Base-by-base conservation (phyloP, 306 rosid genomes). In the Cucurbita moschata region DNA sequence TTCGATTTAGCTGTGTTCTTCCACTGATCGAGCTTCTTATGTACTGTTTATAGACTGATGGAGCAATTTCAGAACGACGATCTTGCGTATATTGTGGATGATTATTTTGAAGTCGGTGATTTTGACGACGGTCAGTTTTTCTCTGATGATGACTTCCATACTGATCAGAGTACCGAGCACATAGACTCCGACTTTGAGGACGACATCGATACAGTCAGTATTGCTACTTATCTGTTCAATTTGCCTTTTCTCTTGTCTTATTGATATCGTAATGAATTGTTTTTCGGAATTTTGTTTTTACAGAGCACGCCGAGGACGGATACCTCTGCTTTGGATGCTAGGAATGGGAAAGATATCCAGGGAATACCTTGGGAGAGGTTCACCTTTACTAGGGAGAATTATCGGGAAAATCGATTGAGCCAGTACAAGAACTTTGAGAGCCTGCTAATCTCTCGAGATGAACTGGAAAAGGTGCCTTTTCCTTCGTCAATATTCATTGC, bases 331-430 rank as follows among this genome's bases (percentile, higher is more conserved):
- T 43, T 73, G 69, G 97, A 90, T 66, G 94, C 92, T 7, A 74
- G 93, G 77, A 85, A 86, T n/a, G 97, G 98, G 72, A 88, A 88
- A 72, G 98, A 93, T 67, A 86, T 93, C 8, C 98, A 92, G 67
- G 98, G 98, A 55, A 90, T 92, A 70, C 96, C 93, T 1, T 92
- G 98, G 98, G 91, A 92, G 84, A 90, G 86, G 88, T 95, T 92
- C 13, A 86, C 81, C 70, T 86, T 83, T 54, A 83, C 85, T 19
- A 90, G 96, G 76, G 90, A 90, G 43, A 37, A 84, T 40, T 92
- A 90, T 77, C 96, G 98, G 9, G 87, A 87, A 72, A 86, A 85
- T 42, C 86, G 96, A 21, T 78, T 92, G 88, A 86, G 80, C 82
- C 96, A 87, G 74, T 92, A 90, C 78, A 90, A 82, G 80, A 92